These are phyloP conservation scores for Candida railenensis DNA, from an alignment of 805 yeast species.

Conservation along the genomic window DNA sequence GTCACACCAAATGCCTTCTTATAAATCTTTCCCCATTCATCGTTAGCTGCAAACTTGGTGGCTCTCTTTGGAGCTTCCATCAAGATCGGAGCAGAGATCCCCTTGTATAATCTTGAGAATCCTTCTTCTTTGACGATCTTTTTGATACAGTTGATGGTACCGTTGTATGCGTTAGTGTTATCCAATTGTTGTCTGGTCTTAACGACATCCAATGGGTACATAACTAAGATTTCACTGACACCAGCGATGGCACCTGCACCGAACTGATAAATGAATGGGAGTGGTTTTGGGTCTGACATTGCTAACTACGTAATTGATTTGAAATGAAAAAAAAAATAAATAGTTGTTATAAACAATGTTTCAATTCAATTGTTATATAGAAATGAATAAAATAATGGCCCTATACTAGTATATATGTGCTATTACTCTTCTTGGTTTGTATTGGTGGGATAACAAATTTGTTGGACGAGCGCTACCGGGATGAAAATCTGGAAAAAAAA, in stretches of 20 bases:
- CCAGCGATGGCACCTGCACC: slow-evolving; percentile 95
- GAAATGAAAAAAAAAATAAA: neutral
- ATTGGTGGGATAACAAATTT: neutral
- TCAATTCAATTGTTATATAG: neutral
- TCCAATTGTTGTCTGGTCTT: slow-evolving; percentile 91
- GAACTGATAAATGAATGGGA: slow-evolving; percentile 92
- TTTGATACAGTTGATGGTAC: slow-evolving; percentile 78
- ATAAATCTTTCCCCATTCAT: slow-evolving; percentile 90
- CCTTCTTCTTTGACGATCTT: slow-evolving; percentile 90
- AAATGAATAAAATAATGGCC: neutral
- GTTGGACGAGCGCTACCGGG: neutral
- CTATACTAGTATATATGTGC: neutral
- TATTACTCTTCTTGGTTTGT: neutral
- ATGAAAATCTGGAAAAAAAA: neutral
- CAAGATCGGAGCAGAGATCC: slow-evolving; percentile 92
- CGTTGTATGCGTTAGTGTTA: slow-evolving; percentile 64
- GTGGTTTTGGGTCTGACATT: slow-evolving; percentile 29
- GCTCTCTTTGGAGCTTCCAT: slow-evolving; percentile 99
- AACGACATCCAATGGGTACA: slow-evolving; percentile 97
- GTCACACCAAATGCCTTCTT: slow-evolving; percentile 65
- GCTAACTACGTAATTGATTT: neutral
- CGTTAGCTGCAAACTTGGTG: slow-evolving; percentile 96
- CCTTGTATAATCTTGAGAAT: slow-evolving; percentile 77
- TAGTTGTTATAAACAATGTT: no score
- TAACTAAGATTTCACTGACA: slow-evolving; percentile 88